Evolutionary conservation across 192 early-diverging fungal genomes (phyloP).

Genomic region (Entomortierella lignicola): DNA sequence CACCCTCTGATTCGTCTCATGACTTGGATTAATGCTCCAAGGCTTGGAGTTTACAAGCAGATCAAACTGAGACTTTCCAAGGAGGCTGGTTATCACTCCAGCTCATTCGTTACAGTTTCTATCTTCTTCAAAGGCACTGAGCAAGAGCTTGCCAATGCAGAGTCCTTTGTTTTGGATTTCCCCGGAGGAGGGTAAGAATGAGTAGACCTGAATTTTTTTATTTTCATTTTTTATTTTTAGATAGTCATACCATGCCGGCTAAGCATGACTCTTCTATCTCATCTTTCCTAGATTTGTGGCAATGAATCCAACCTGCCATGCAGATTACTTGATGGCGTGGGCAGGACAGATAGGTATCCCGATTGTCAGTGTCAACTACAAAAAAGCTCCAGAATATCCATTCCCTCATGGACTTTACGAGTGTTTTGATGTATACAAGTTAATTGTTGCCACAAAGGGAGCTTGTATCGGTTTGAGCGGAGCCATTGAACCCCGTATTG

Average conservation of each 20-base stretch:
- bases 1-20: constrained; percentile 73
- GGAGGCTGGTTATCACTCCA: constrained; percentile 22
- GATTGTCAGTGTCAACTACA: constrained; percentile 89
- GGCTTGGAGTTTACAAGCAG: constrained; percentile 41
- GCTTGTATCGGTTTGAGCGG: constrained; percentile 80
- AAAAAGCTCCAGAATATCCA: constrained; percentile 96
- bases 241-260: neutral
- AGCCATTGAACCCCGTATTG: constrained; percentile 73
- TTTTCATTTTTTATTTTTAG: neutral
- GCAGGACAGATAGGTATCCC: constrained; percentile 78
- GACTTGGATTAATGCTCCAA: constrained; percentile 59
- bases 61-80: constrained; percentile 44
- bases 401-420: constrained; percentile 92
- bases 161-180: constrained; percentile 68
- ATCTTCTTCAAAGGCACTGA: constrained; percentile 68
- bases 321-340: constrained; percentile 86
- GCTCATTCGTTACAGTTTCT: constrained; percentile 55
- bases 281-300: constrained; percentile 73
- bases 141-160: constrained; percentile 39
- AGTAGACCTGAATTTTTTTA: too few species aligned
- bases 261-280: too few species aligned
- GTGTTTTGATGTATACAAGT: constrained; percentile 88
- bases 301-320: constrained; percentile 90
- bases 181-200: constrained; percentile 79
- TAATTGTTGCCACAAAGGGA: constrained; percentile 82